A percentile compares a stretch with the other conserved stretches of the same genome.
phyloP scores from a whole-genome alignment of 176 grass and related monocot genomes.

The Carex kokanica region DNA sequence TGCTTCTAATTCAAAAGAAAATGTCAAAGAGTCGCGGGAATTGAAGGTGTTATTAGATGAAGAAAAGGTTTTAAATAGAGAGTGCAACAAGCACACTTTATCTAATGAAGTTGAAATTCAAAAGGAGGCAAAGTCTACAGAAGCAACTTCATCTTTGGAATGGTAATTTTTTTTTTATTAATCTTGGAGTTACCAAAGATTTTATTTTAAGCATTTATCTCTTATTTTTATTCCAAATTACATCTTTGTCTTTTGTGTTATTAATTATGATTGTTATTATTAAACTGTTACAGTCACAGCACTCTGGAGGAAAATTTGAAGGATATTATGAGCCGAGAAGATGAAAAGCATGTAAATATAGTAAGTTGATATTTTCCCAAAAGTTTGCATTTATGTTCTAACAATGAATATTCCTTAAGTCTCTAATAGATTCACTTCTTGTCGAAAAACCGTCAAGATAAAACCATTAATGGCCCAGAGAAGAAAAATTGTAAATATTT shows the following conservation, averaged over 20 bases:
- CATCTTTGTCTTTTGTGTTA: background rate
- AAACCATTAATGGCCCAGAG: background rate
- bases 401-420: background rate
- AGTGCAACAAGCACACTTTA: background rate
- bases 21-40: background rate
- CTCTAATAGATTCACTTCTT: background rate
- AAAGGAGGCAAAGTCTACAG: background rate
- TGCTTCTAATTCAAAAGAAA: conserved; percentile 16
- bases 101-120: background rate
- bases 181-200: background rate
- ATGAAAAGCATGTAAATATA: conserved; percentile 40
- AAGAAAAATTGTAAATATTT: background rate
- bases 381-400: background rate
- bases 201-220: background rate
- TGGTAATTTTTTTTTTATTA: background rate
- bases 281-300: conserved; percentile 18
- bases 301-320: conserved; percentile 35
- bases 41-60: conserved; percentile 1
- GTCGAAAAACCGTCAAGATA: background rate
- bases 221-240: background rate
- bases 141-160: background rate
- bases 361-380: conserved; percentile 40
- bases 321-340: conserved; percentile 34
- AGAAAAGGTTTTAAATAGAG: conserved; percentile 15
- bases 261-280: background rate